These are phyloP conservation scores for Ophiostoma sp. DNA, from an alignment of 2,329 filamentous ascomycete genomes.

Conservation along the genomic window DNA sequence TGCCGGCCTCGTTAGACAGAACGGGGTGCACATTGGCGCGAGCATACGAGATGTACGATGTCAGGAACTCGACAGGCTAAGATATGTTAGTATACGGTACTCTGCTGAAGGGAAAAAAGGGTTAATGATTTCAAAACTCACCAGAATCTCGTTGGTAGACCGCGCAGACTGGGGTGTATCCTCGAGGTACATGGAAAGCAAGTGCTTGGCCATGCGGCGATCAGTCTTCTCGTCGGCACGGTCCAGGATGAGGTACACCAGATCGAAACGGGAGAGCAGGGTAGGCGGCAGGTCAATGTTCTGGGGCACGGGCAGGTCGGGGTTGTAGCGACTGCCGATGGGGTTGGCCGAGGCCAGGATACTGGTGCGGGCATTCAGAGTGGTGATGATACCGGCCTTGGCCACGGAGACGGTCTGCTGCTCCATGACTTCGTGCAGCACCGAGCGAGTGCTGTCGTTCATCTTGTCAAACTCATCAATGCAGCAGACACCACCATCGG, in stretches of 20 bases:
- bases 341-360: constrained; percentile 97
- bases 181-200: constrained; percentile 94
- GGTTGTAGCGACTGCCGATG: constrained; percentile 96
- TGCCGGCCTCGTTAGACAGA: constrained; percentile 73
- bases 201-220: constrained; percentile 80
- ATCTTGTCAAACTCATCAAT: constrained; percentile 87
- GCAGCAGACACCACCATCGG: constrained; percentile 77
- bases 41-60: constrained; percentile 94
- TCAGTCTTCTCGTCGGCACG: constrained; percentile 87
- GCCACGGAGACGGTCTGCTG: constrained; percentile 81
- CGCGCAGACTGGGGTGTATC: constrained; percentile 82
- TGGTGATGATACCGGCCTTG: constrained; percentile 94
- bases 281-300: constrained; percentile 98
- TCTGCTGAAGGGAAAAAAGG: not conserved
- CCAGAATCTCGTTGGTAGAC: constrained; percentile 67
- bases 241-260: constrained; percentile 95
- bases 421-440: constrained; percentile 84
- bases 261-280: constrained; percentile 87
- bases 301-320: constrained; percentile 88
- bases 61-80: constrained; percentile 85
- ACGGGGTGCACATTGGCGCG: constrained; percentile 77
- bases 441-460: constrained; percentile 71
- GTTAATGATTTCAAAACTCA: not conserved
- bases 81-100: not conserved
- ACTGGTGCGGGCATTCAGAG: constrained; percentile 88